Conservation (phyloP, 192 early-diverging fungal species). For the Umbelopsis isabellina region DNA sequence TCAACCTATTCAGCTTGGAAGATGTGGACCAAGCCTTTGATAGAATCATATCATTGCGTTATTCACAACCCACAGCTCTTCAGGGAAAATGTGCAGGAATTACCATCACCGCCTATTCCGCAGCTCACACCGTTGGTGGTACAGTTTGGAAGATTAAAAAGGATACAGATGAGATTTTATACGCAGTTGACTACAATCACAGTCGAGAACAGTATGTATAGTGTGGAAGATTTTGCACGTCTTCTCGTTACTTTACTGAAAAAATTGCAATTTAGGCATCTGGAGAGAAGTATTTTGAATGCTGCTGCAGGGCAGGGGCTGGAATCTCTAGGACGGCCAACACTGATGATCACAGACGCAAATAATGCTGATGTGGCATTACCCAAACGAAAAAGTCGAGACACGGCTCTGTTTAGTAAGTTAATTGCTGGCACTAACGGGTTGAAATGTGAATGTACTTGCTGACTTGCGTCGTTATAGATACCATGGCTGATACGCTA, state of each 20-base stretch:
- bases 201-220: conserved; percentile 77
- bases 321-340: conserved; percentile 74
- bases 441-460: background rate
- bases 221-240: background rate
- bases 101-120: conserved; percentile 86
- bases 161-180: conserved; percentile 91
- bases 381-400: conserved; percentile 73
- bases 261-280: conserved; percentile 56
- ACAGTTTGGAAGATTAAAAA: conserved; percentile 97
- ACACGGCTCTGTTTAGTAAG: conserved; percentile 77
- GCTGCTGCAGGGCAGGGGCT: conserved; percentile 61
- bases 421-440: background rate
- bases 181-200: conserved; percentile 97
- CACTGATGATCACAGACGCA: conserved; percentile 92
- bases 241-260: background rate
- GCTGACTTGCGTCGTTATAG: conserved; percentile 36
- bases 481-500: conserved; percentile 65
- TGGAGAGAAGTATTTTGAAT: conserved; percentile 72
- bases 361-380: conserved; percentile 72
- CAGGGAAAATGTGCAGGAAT: conserved; percentile 81
- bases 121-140: conserved; percentile 95
- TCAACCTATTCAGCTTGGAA: conserved; percentile 72
- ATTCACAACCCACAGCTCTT: conserved; percentile 83
- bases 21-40: conserved; percentile 89
- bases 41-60: conserved; percentile 76